Evolutionary conservation across 108 stramenopile species (phyloP).

Genomic region (Seminavis robusta): DNA sequence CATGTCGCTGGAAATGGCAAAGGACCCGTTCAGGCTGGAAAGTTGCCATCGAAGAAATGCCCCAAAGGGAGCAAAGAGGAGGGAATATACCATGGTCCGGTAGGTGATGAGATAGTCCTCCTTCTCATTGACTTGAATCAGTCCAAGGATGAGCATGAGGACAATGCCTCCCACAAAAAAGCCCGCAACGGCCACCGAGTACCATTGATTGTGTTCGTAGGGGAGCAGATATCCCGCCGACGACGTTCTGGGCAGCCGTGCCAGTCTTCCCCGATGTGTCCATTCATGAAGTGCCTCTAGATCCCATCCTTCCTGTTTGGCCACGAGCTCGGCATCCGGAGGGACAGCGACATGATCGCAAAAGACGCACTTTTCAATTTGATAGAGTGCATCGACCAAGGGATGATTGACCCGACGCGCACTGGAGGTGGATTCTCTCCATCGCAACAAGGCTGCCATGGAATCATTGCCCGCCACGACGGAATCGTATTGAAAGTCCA

Average conservation of each 20-base stretch:
- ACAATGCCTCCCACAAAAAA: neutral
- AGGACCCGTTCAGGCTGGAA: constrained; percentile 28
- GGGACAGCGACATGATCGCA: constrained; percentile 1
- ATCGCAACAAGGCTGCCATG: constrained; percentile 16
- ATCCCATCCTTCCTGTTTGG: constrained; percentile 28
- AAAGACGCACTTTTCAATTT: constrained; percentile 25
- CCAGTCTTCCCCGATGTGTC: too few relatives aligned
- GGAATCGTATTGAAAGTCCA: neutral
- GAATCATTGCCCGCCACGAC: neutral
- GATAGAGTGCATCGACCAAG: neutral
- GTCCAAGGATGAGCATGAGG: constrained; percentile 1
- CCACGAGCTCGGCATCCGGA: constrained; percentile 7
- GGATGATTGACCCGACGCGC: constrained; percentile 28
- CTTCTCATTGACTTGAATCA: neutral
- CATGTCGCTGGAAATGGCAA: constrained; percentile 6
- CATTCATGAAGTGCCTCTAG: constrained; percentile 23
- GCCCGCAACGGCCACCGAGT: neutral
- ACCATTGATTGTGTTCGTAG: neutral
- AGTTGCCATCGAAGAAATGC: constrained; percentile 58
- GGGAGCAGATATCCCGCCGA: too few relatives aligned
- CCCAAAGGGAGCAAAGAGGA: constrained; percentile 49
- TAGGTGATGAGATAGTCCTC: constrained; percentile 26
- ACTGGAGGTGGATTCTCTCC: constrained; percentile 33
- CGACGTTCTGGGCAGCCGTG: too few relatives aligned
- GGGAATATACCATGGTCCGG: constrained; percentile 31